Evolutionary conservation across 352 stramenopile species (phyloP).

Genomic region (Phytophthora vignae): DNA sequence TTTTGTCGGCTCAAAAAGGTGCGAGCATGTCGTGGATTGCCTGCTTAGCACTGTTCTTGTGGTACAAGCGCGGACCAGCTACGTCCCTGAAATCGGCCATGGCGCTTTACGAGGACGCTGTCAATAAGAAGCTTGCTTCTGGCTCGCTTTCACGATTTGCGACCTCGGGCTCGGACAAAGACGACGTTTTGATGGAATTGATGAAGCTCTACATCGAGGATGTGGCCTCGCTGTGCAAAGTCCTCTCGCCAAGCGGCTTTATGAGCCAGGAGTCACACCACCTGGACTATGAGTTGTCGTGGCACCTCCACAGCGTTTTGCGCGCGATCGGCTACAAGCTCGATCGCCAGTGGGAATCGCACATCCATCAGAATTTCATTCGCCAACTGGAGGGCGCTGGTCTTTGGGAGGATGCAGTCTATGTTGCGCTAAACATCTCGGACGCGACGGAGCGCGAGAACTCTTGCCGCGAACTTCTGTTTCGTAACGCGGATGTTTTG

Average conservation of each 20-base stretch:
- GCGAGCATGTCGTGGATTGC: constrained; percentile 60
- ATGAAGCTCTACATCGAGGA: constrained; percentile 76
- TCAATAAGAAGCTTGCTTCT: constrained; percentile 51
- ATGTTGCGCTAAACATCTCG: constrained; percentile 83
- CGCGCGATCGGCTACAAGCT: constrained; percentile 78
- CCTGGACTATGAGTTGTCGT: constrained; percentile 83
- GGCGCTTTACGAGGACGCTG: constrained; percentile 46
- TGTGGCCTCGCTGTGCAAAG: constrained; percentile 57
- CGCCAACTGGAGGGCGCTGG: constrained; percentile 71
- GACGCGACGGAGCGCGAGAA: constrained; percentile 58
- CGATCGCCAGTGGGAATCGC: constrained; percentile 77
- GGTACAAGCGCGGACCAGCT: constrained; percentile 68
- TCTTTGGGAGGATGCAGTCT: constrained; percentile 77
- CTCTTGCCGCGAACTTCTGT: constrained; percentile 68
- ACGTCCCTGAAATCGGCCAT: constrained; percentile 60
- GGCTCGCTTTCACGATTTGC: constrained; percentile 44
- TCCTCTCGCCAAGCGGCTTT: constrained; percentile 70
- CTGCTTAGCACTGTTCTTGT: constrained; percentile 72
- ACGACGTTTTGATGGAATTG: constrained; percentile 72
- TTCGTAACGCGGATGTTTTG: constrained; percentile 71
- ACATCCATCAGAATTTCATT: constrained; percentile 87
- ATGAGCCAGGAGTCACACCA: constrained; percentile 38
- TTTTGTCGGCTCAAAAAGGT: constrained; percentile 61
- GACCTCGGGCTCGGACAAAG: constrained; percentile 39
- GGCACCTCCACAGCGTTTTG: constrained; percentile 81